These are phyloP conservation scores for Pseudomicrostroma phylloplanum DNA, from an alignment of 1,284 basidiomycete species.

Conservation along the genomic window DNA sequence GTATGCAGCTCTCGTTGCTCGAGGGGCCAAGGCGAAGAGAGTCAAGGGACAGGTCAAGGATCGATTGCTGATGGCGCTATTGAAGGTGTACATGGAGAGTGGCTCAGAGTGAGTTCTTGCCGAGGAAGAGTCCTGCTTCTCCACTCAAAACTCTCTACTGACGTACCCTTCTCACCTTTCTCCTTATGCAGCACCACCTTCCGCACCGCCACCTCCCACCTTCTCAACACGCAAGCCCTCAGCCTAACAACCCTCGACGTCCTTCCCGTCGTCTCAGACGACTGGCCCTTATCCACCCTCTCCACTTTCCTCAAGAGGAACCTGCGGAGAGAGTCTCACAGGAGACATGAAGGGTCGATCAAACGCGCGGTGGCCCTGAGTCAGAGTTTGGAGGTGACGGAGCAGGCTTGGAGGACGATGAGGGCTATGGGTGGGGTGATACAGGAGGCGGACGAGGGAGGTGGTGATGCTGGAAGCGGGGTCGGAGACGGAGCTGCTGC, in stretches of 20 bases:
- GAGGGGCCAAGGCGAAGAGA: background rate
- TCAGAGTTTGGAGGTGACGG: constrained; percentile 30
- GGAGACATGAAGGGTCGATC: constrained; percentile 25
- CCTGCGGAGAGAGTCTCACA: constrained; percentile 28
- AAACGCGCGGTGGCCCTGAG: constrained; percentile 28
- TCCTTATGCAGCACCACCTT: constrained; percentile 15
- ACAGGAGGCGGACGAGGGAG: constrained; percentile 9
- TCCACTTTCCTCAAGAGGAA: constrained; percentile 33
- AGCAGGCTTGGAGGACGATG: constrained; percentile 28
- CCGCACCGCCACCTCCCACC: constrained; percentile 30
- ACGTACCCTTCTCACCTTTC: background rate
- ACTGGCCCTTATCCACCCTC: constrained; percentile 34
- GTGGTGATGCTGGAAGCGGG: background rate
- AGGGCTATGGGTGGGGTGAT: constrained; percentile 18
- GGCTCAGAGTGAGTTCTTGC: too few relatives aligned
- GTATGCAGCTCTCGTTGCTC: constrained; percentile 2
- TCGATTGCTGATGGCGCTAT: constrained; percentile 7
- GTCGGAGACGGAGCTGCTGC: background rate
- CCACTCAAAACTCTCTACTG: too few relatives aligned
- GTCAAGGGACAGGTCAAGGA: constrained; percentile 7
- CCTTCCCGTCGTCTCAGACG: constrained; percentile 28
- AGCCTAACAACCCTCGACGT: constrained; percentile 16
- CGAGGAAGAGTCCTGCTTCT: background rate
- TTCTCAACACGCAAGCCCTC: constrained; percentile 30
- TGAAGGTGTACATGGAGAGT: constrained; percentile 14